Base-by-base conservation (phyloP, 345 rosid species). In the Toxicodendron radicans region DNA sequence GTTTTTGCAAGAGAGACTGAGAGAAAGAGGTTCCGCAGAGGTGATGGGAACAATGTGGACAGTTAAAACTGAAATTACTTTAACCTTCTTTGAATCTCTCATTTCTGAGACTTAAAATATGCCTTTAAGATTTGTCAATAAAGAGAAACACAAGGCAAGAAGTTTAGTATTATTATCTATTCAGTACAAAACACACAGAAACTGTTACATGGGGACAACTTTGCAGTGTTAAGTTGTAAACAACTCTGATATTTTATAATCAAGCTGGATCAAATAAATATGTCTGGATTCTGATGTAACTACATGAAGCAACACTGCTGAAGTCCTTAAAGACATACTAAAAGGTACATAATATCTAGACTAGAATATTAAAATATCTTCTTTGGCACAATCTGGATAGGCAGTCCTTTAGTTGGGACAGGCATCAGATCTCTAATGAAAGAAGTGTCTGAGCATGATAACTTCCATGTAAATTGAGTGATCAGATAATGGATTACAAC, bases 351-450 rank as follows among this genome's bases (percentile, higher is more conserved):
- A 2, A 23, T 45, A 3, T 2, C 4, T 17, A 12, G 2, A 2
- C 21, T 12, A 14, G 38, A 43, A 23, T 43, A 5, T 58, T 18
- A 30, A 3, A 20, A 6, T n/a, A 61, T 58, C 59, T 79, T 72
- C 75, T 65, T 83, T 4, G 83, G 83, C 49, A 4, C 56, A 66
- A 85, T 80, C 56, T 66, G 68, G 43, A 87, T 63, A 5, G 83
- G 86, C 13, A 80, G 69, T 64, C 89, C 91, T 70, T 78, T 54
- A 10, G 85, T 65, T 66, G 95, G 89, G 23, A 68, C 78, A 41
- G 85, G 84, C 90, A 64, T 57, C 32, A 87, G 91, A 73, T 84
- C 82, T 64, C 90, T 80, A n/a, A 30, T 33, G 72, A 85, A 80
- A 43, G 4, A 75, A 38, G 76, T 76, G 74, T 81, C 90, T 2